phyloP scores from a whole-genome alignment of 768 basidiomycete species.

The Coprinellus aureogranulatus region DNA sequence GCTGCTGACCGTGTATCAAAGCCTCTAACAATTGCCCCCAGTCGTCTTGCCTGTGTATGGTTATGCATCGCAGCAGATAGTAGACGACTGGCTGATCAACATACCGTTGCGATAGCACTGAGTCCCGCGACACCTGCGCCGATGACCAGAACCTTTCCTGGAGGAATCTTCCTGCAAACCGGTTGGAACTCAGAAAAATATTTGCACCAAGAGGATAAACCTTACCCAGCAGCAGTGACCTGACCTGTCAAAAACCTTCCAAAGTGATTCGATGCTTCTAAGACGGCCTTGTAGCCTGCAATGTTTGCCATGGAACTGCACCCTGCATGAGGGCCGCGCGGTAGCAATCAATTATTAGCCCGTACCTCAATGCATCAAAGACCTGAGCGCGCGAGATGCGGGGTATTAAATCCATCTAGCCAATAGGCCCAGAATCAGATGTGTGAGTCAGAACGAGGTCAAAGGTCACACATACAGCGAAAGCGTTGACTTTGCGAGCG shows the following conservation, averaged over 20 bases:
- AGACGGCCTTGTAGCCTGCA: constrained; percentile 87
- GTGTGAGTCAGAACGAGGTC: not conserved
- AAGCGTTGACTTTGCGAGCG: constrained; percentile 64
- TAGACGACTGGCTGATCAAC: not conserved
- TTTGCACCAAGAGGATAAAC: constrained; percentile 32
- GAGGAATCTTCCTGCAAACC: constrained; percentile 74
- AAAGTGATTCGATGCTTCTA: constrained; percentile 88
- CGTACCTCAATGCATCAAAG: constrained; percentile 81
- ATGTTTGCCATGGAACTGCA: constrained; percentile 90
- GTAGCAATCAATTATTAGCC: constrained; percentile 4
- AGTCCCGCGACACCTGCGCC: constrained; percentile 88
- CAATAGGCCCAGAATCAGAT: not conserved
- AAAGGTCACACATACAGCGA: constrained; percentile 47
- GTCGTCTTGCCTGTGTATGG: constrained; percentile 59
- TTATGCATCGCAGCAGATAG: not conserved
- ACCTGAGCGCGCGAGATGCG: constrained; percentile 88
- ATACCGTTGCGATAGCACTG: constrained; percentile 81
- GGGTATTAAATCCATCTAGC: constrained; percentile 84
- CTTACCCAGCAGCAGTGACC: constrained; percentile 86
- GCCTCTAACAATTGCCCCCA: constrained; percentile 85
- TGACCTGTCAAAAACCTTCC: constrained; percentile 89
- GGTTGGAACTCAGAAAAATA: not conserved
- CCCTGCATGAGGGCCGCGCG: not conserved
- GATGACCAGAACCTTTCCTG: constrained; percentile 83
- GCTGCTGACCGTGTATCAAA: constrained; percentile 86